Evolutionary conservation across 1,139 yeast species (phyloP), one percentile per base, ranked within the genome.

Genomic region (Kodamaea sp.): DNA sequence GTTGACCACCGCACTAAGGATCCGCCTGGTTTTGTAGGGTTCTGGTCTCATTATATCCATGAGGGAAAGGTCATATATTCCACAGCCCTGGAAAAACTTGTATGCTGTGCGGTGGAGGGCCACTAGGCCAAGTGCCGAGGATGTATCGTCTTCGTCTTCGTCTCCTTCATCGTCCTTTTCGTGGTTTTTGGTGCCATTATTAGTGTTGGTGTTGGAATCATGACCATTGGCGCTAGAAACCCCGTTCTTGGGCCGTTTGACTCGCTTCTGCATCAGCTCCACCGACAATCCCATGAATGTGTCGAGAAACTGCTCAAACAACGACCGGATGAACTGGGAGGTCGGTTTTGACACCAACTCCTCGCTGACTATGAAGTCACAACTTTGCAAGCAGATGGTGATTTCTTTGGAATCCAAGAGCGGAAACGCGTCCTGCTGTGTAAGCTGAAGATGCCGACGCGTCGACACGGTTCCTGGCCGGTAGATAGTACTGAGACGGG

Each of bases 1-100:
- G 53, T 89, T 88, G 12, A 88, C 84, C 32, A 89, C 81, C 1
- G 94, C 95, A 54, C 96, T 86, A 20, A 89, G 59, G 13, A 86
- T 70, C 31, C 94, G 66, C 44, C 80, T 64, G 3, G 79, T 69
- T 38, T 95, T 65, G 30, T 58, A 60, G 0, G 86, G 70, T 15
- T 88, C 96, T 0, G 97, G 97, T 27, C 63, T 51, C 43, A 58
- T 49, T 16, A 76, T 64, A 59, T 89, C 97, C 63, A 76, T 70
- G 35, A 88, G 66, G 28, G 81, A 74, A 50, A 88, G 84, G 56
- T 89, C 96, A 38, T 76, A 70, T 4, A 88, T 76, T 0, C 96
- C 96, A 53, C 92, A 82, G 37, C 76, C 81, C 33, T 71, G 69
- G 47, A 86, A 70, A 52, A 87, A 85, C 46, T 72, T 73, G 50